These are phyloP conservation scores for Penstemon eatonii DNA, from an alignment of 257 asterid genomes.

Conservation along the genomic window DNA sequence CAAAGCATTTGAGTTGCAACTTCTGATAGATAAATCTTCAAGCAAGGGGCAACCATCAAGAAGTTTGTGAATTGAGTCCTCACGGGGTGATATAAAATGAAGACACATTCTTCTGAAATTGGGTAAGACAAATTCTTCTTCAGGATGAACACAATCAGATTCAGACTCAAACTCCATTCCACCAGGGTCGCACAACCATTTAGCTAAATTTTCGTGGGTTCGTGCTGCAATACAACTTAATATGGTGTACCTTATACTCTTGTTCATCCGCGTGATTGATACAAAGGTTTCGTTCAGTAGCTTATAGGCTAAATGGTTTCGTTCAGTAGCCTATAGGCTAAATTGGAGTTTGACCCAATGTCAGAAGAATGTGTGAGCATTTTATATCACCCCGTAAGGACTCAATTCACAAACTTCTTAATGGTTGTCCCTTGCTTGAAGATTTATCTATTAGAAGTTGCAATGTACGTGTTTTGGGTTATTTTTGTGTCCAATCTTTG, in stretches of 20 bases:
- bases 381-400: neutral
- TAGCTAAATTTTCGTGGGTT: neutral
- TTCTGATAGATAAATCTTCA: neutral
- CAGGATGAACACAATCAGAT: neutral
- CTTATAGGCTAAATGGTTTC: neutral
- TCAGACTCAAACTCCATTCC: neutral
- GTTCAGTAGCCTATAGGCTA: no score
- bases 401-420: neutral
- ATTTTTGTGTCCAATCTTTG: neutral
- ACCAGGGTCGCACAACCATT: neutral
- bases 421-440: constrained; percentile 1
- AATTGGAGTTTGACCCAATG: neutral
- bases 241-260: neutral
- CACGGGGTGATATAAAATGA: neutral
- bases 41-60: neutral
- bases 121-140: neutral
- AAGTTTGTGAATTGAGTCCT: neutral
- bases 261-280: neutral
- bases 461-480: neutral
- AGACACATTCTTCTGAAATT: neutral
- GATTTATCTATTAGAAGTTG: neutral
- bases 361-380: neutral
- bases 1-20: neutral
- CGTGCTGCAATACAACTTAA: neutral
- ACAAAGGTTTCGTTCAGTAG: neutral